Evolutionary conservation across 1,284 basidiomycete species (phyloP).

Genomic region (Apiotrichum akiyoshidainum): DNA sequence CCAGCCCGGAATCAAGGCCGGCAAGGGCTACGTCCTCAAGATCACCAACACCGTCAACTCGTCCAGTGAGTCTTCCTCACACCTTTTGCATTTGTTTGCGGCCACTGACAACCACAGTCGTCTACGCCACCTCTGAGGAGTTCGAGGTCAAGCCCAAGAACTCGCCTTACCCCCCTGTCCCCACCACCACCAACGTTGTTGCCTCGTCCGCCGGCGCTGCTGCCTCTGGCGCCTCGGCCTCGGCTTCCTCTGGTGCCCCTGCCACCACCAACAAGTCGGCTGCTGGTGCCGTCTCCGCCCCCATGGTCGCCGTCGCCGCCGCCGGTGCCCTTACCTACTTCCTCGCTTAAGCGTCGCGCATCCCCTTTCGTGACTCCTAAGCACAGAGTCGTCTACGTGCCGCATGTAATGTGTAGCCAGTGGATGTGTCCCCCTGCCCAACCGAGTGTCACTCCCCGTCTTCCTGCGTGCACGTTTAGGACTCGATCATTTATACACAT

Average conservation of each 20-base stretch:
- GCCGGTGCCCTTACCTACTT: conserved; percentile 14
- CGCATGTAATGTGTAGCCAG: no score
- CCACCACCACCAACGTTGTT: not conserved
- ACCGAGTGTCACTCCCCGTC: not conserved
- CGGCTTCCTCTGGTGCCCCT: conserved; percentile 4
- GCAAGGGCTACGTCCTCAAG: conserved; percentile 58
- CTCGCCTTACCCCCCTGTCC: conserved; percentile 59
- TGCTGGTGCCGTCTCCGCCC: conserved; percentile 3
- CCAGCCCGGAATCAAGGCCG: conserved; percentile 7
- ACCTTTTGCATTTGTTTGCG: not conserved
- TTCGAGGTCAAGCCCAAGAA: conserved; percentile 67
- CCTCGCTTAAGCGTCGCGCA: conserved; percentile 5
- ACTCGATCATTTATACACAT: no score
- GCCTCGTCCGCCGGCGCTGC: not conserved
- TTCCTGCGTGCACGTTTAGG: not conserved
- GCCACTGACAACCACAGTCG: conserved; percentile 47
- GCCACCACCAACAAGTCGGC: not conserved
- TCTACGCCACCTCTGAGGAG: conserved; percentile 60
- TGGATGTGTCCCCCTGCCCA: not conserved
- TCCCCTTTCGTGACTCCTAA: not conserved
- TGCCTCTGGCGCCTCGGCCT: not conserved
- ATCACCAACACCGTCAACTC: conserved; percentile 61
- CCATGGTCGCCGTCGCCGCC: conserved; percentile 10
- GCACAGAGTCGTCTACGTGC: no score
- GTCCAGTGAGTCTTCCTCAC: conserved; percentile 53